Conservation (phyloP, 2,329 filamentous ascomycete genomes). For the Arthrobotrys iridis region DNA sequence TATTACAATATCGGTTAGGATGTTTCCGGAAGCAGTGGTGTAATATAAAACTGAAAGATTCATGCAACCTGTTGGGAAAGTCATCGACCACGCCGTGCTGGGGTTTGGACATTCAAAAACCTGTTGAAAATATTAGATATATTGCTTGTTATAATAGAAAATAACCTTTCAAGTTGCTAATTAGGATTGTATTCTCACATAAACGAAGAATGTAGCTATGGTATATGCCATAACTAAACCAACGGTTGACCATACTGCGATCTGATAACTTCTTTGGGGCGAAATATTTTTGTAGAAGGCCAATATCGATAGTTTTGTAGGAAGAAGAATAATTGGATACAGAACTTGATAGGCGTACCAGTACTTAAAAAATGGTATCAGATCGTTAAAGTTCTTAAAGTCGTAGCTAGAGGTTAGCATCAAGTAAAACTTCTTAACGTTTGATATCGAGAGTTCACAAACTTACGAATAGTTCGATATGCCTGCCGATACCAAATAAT, state of each 20-base stretch:
- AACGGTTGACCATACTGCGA: constrained; percentile 59
- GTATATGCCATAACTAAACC: constrained; percentile 59
- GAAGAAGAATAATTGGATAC: constrained; percentile 60
- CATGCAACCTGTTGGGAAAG: constrained; percentile 59
- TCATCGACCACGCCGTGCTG: constrained; percentile 56
- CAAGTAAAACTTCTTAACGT: not conserved
- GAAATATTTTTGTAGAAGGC: constrained; percentile 63
- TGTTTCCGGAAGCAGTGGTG: constrained; percentile 63
- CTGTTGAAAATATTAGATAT: no score
- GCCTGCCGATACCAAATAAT: constrained; percentile 44
- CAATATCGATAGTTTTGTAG: constrained; percentile 63
- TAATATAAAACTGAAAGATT: constrained; percentile 61
- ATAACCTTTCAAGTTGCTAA: constrained; percentile 54
- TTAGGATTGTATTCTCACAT: constrained; percentile 59
- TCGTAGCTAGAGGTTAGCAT: constrained; percentile 15
- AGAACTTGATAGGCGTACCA: constrained; percentile 62
- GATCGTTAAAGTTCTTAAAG: constrained; percentile 10
- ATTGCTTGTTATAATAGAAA: not conserved
- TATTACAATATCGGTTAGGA: constrained; percentile 65
- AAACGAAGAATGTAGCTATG: constrained; percentile 59
- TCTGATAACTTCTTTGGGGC: constrained; percentile 56
- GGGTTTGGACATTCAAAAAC: constrained; percentile 58
- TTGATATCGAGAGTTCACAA: not conserved
- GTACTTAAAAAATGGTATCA: constrained; percentile 59
- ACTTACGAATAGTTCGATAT: constrained; percentile 60